Base-by-base conservation (phyloP, 805 yeast species). In the Candida alai region DNA sequence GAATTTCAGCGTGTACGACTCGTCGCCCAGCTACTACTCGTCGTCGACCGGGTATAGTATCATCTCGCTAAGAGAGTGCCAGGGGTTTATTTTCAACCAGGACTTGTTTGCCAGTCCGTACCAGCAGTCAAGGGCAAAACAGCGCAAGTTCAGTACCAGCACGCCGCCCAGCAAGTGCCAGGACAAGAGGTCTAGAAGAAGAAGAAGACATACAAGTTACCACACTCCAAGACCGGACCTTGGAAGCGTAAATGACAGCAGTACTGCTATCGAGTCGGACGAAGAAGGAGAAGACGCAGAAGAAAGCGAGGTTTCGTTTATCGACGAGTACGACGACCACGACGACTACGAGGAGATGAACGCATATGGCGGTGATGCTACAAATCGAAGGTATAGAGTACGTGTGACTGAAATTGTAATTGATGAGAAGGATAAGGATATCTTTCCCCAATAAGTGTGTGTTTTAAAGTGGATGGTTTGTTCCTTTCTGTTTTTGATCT, bases 51-150 rank as follows among this genome's bases (percentile, higher is more conserved):
- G 58, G 31, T 56, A 52, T 38, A 59, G 50, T 37, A 55, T 63
- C 11, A 64, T 79, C 23, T 66, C 74, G 11, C 58, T 79, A 24
- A 67, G 65, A 16, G 83, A 80, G 47, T 72, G 81, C 20, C 89
- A 83, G 49, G 93, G 93, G 3, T 83, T 82, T 47, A 56, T 74
- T 2, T 83, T 86, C 75, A 82, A 83, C 51, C 89, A 82, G 49
- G 89, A 82, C 47, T 57, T 81, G 29, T 83, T 81, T 65, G 89
- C 87, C 2, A 66, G 80, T 2, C 78, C 80, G 19, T 78, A 76
- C 51, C 84, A 80, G 48, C 89, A 82, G 30, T 51, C 67, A 4
- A 29, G 56, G 8, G 64, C 61, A 11, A 55, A 52, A 32, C 70
- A 65, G 39, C 44, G 51, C 36, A 60, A 52, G 38, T 42, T 41